Evolutionary conservation across 495 filamentous ascomycete species (phyloP), one percentile per base, ranked within the genome.

Genomic region (Tuber borchii): DNA sequence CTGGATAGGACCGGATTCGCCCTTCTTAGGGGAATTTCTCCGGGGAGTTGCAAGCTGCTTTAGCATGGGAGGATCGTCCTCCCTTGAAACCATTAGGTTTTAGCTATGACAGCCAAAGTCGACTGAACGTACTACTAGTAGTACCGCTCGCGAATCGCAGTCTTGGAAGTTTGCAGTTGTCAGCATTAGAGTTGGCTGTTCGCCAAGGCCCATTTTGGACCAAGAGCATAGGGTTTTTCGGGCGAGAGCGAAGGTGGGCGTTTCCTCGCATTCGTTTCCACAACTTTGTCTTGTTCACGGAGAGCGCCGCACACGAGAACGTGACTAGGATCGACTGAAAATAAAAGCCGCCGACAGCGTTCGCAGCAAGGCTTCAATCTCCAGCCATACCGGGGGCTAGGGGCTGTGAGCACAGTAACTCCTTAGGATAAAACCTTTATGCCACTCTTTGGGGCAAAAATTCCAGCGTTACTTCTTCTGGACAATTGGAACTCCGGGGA

Each of bases 1-100:
- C 26, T 5, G 31, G 10, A 17, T 5, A 65, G 26, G 56, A 65
- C 56, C 14, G 56, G 12, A 31, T 65, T 16, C n/a, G 10, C 16
- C 26, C 56, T 65, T 65, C 56, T 34, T 65, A 17, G 4, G 56
- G 56, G 56, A 65, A 65, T 65, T 65, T 65, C 56, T 65, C 56
- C 56, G 56, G 26, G 16, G 14, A 31, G 26, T 26, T 17, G 56
- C 26, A 34, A 65, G 56, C 56, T 65, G n/a, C 26, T 65, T 26
- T 12, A 65, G 12, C n/a, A 34, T 61, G n/a, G 51, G 51, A n/a
- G 51, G 51, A 34, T 65, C 56, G 56, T 34, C 56, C 14, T 65
- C 31, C 14, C 12, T 4, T 61, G 51, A 61, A 14, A 61, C 51
- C 51, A 26, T 61, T 14, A 16, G n/a, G 7, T 14, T 26, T n/a